phyloP scores from a whole-genome alignment of 352 stramenopile genomes.

The Globisporangium apiculatum region DNA sequence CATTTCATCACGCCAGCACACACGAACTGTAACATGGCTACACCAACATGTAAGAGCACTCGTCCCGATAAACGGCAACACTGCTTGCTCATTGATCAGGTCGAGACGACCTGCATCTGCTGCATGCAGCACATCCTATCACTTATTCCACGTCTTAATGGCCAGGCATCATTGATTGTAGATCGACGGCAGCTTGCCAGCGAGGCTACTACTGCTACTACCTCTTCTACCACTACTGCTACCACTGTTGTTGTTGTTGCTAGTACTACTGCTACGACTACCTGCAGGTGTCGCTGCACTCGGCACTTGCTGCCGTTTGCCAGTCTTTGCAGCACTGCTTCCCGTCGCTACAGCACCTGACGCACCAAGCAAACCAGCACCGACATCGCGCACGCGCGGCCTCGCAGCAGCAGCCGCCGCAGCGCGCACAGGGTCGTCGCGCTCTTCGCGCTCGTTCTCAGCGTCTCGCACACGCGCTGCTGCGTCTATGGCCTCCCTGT shows the following conservation, averaged over 20 bases:
- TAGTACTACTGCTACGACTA: not conserved
- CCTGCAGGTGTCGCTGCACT: not conserved
- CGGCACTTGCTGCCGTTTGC: not conserved
- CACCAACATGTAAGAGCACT: too few relatives aligned
- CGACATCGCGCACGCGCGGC: not conserved
- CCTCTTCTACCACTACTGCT: conserved; percentile 2
- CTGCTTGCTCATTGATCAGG: too few relatives aligned
- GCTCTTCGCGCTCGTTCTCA: conserved; percentile 4
- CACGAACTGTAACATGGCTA: too few relatives aligned
- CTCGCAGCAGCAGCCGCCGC: not conserved
- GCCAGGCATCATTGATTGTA: not conserved
- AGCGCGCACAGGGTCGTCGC: not conserved
- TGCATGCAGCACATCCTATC: too few relatives aligned
- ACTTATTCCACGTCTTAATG: too few relatives aligned
- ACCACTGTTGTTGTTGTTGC: not conserved
- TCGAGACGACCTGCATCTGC: too few relatives aligned
- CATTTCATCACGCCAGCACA: too few relatives aligned
- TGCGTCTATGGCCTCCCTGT: not conserved
- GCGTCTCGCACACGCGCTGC: not conserved
- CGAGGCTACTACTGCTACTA: not conserved
- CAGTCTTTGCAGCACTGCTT: not conserved
- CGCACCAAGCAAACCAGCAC: not conserved
- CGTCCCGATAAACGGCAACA: too few relatives aligned
- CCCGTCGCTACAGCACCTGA: not conserved
- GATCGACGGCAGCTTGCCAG: conserved; percentile 16